A percentile compares a stretch with the other conserved stretches of the same genome.
phyloP scores from a whole-genome alignment of 345 rosid genomes.

The Balakata baccata region DNA sequence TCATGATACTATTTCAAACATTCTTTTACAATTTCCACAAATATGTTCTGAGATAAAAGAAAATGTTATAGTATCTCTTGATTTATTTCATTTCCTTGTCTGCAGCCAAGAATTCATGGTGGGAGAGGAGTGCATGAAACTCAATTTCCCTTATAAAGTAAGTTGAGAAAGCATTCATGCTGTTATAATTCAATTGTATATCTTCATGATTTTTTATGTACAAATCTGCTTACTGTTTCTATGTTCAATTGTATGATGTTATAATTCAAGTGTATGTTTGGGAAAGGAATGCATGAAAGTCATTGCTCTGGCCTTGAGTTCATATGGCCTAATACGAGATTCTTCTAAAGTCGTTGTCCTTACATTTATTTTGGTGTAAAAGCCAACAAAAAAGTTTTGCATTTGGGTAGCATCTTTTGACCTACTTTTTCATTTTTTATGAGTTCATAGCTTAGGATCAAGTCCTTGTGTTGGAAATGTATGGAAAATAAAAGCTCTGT shows the following conservation, averaged over 20 bases:
- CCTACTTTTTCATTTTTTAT: not conserved
- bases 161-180: slow-evolving; percentile 31
- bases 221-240: too few species aligned
- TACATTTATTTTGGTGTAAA: too few species aligned
- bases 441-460: not conserved
- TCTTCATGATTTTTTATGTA: slow-evolving; percentile 2
- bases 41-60: not conserved
- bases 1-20: not conserved
- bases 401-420: not conserved
- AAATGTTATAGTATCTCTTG: slow-evolving; percentile 21
- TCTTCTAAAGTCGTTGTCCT: not conserved
- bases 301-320: too few species aligned
- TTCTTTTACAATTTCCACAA: not conserved
- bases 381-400: not conserved
- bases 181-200: not conserved
- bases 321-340: too few species aligned
- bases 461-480: not conserved
- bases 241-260: too few species aligned
- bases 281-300: too few species aligned
- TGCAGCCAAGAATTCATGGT: slow-evolving; percentile 87
- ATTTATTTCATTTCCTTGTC: slow-evolving; percentile 19
- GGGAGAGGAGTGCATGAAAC: slow-evolving; percentile 99
- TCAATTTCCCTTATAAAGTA: slow-evolving; percentile 84
- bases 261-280: too few species aligned
- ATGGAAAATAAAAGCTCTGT: not conserved